Evolutionary conservation across 2,329 filamentous ascomycete species (phyloP).

Genomic region (Xylariaceae sp.): DNA sequence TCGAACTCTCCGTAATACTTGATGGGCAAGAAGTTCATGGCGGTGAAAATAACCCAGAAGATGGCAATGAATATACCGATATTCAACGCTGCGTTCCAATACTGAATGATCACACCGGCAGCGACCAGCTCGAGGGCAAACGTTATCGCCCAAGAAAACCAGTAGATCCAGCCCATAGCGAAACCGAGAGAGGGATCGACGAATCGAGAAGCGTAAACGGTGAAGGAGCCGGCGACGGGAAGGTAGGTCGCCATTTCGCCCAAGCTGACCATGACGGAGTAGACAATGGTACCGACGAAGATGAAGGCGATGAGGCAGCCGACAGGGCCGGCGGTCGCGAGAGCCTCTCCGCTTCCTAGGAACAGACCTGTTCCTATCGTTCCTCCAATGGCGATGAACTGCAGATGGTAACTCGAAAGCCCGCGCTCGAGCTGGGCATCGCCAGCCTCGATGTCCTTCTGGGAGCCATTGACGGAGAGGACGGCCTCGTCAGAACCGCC

Average conservation of each 20-base stretch:
- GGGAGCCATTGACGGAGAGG: slow-evolving; percentile 10
- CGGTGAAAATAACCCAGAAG: slow-evolving; percentile 68
- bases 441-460: slow-evolving; percentile 22
- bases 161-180: slow-evolving; percentile 79
- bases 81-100: slow-evolving; percentile 60
- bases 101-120: slow-evolving; percentile 71
- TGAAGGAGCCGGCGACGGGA: slow-evolving; percentile 72
- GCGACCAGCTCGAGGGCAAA: slow-evolving; percentile 70
- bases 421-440: slow-evolving; percentile 29
- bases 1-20: slow-evolving; percentile 72
- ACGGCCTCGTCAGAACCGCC: neutral
- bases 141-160: slow-evolving; percentile 71
- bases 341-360: slow-evolving; percentile 60
- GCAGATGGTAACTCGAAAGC: slow-evolving; percentile 28
- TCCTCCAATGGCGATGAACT: slow-evolving; percentile 40
- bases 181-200: slow-evolving; percentile 66
- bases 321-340: slow-evolving; percentile 61
- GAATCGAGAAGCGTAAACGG: slow-evolving; percentile 71
- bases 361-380: slow-evolving; percentile 73
- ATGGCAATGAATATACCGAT: slow-evolving; percentile 70
- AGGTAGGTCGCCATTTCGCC: slow-evolving; percentile 75
- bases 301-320: slow-evolving; percentile 64
- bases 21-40: slow-evolving; percentile 67
- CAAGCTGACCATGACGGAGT: slow-evolving; percentile 66
- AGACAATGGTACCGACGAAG: slow-evolving; percentile 69